Conservation (phyloP, 352 stramenopile genomes). For the Pythium vanterpoolii region DNA sequence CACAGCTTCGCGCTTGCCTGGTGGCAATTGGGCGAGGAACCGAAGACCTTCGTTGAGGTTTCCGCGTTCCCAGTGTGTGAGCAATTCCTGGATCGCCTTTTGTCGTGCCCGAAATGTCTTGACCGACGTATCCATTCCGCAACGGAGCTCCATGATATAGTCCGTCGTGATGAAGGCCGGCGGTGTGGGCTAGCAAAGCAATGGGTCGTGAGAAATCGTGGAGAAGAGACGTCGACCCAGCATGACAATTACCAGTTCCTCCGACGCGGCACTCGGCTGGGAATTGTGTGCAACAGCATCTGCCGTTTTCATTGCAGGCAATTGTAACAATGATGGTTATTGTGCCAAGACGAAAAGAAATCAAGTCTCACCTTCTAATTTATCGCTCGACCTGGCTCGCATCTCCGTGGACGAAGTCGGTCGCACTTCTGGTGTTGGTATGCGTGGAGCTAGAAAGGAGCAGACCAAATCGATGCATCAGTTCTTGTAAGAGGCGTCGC, state of each 20-base stretch:
- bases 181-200: neutral
- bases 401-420: neutral
- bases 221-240: neutral
- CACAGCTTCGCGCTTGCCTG: conserved; percentile 66
- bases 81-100: conserved; percentile 68
- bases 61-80: conserved; percentile 67
- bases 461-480: neutral
- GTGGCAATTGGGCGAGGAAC: conserved; percentile 59
- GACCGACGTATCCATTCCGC: conserved; percentile 80
- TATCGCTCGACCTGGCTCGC: neutral
- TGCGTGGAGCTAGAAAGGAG: neutral
- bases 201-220: neutral
- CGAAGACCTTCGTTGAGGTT: conserved; percentile 65
- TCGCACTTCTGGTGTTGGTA: neutral
- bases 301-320: neutral
- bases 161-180: conserved; percentile 44
- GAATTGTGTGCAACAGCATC: neutral
- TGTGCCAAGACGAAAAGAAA: neutral
- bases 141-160: conserved; percentile 80
- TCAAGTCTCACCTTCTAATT: neutral
- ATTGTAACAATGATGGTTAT: neutral
- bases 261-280: neutral
- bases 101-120: conserved; percentile 69
- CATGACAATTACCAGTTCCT: neutral
- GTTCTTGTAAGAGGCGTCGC: neutral